A percentile compares a stretch with the other conserved stretches of the same genome.
Evolutionary conservation across 305 asterid genomes (phyloP).

Genomic region (Fraxinus baroniana): DNA sequence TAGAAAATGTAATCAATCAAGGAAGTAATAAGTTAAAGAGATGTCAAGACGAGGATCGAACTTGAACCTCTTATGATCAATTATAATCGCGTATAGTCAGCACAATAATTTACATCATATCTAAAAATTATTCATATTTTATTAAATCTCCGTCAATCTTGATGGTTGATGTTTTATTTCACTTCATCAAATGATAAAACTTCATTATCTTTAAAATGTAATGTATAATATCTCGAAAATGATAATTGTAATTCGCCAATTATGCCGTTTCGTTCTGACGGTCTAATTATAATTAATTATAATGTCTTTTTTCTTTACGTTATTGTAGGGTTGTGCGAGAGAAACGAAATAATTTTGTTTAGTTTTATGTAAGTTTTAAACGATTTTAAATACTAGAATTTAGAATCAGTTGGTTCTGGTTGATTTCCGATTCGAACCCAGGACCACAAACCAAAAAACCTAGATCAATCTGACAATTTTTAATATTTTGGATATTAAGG

Average conservation of each 20-base stretch:
- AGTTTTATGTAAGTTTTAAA: no score
- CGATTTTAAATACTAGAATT: not conserved
- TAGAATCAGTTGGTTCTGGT: not conserved
- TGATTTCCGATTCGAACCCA: not conserved
- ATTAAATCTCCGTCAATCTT: not conserved
- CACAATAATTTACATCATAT: not conserved
- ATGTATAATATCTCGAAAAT: not conserved
- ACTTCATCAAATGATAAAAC: not conserved
- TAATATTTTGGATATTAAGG: no score
- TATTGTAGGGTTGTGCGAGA: not conserved
- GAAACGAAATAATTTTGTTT: not conserved
- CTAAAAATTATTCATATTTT: no score
- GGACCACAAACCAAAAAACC: not conserved
- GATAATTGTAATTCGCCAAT: not conserved
- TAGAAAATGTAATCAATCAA: no score
- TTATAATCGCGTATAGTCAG: not conserved
- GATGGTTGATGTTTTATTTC: not conserved
- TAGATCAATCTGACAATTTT: not conserved
- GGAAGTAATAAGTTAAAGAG: not conserved
- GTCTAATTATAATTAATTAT: not conserved
- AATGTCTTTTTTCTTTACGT: no score
- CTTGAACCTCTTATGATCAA: not conserved
- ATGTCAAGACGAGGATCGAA: not conserved
- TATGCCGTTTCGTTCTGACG: not conserved
- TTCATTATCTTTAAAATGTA: not conserved